A percentile compares a stretch with the other conserved stretches of the same genome.
Evolutionary conservation across 257 asterid genomes (phyloP).

Genomic region (Fraxinus americana): DNA sequence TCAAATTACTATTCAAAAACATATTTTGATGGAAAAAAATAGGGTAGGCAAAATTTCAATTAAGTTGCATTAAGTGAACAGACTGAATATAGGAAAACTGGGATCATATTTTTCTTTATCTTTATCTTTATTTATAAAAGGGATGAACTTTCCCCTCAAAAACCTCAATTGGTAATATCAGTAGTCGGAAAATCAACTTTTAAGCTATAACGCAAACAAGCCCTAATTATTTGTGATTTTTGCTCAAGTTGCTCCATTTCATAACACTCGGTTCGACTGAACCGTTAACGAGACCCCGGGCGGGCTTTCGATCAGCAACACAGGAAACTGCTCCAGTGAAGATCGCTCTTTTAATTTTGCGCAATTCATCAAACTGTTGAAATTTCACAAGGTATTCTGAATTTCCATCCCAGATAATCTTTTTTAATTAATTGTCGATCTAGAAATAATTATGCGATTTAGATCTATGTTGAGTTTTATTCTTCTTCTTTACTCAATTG

Average conservation of each 20-base stretch:
- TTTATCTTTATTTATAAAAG: too few species aligned
- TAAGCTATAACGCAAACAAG: too few species aligned
- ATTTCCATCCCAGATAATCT: neutral
- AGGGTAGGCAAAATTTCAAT: too few species aligned
- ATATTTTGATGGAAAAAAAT: too few species aligned
- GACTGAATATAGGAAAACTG: too few species aligned
- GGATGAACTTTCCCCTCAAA: too few species aligned
- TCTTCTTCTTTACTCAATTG: neutral
- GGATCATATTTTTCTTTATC: too few species aligned
- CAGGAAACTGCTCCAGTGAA: neutral
- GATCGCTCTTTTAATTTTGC: neutral
- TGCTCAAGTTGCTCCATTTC: neutral
- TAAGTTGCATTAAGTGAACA: too few species aligned
- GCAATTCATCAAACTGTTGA: neutral
- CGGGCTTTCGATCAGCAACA: neutral
- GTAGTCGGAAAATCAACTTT: too few species aligned
- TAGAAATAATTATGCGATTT: neutral
- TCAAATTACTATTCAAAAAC: too few species aligned
- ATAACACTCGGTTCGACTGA: neutral
- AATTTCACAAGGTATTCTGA: neutral
- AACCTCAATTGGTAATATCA: too few species aligned
- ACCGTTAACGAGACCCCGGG: neutral
- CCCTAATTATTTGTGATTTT: too few species aligned
- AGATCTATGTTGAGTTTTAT: slow-evolving; percentile 8
- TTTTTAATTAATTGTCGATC: neutral